These are phyloP conservation scores for Primulina huaijiensis DNA, from an alignment of 257 asterid genomes.

Conservation along the genomic window DNA sequence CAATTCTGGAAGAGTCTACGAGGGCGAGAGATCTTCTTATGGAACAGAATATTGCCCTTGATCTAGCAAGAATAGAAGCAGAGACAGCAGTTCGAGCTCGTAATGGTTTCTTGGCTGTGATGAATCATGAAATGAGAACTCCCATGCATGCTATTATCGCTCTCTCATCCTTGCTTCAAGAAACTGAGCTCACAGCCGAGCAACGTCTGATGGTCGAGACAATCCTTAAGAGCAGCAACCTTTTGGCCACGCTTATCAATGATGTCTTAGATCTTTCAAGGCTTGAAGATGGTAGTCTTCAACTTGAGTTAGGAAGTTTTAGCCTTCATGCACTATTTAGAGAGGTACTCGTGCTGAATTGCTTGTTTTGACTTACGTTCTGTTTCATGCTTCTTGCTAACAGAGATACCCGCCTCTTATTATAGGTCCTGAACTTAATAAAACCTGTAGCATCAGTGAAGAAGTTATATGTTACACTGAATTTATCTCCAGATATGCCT, in stretches of 20 bases:
- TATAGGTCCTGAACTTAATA: slow-evolving; percentile 58
- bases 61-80: slow-evolving; percentile 59
- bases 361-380: neutral
- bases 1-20: slow-evolving; percentile 71
- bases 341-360: slow-evolving; percentile 39
- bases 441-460: slow-evolving; percentile 69
- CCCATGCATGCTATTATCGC: slow-evolving; percentile 70
- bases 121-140: slow-evolving; percentile 83
- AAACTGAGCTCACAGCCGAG: slow-evolving; percentile 64
- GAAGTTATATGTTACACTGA: slow-evolving; percentile 48
- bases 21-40: slow-evolving; percentile 63
- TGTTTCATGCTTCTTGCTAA: too few relatives aligned
- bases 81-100: slow-evolving; percentile 62
- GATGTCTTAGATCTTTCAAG: slow-evolving; percentile 71
- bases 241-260: slow-evolving; percentile 60
- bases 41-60: slow-evolving; percentile 63
- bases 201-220: slow-evolving; percentile 69
- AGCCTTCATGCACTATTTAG: slow-evolving; percentile 51
- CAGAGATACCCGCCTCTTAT: neutral
- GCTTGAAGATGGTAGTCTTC: slow-evolving; percentile 76
- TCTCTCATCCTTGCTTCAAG: slow-evolving; percentile 65
- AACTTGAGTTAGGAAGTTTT: slow-evolving; percentile 43
- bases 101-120: slow-evolving; percentile 65
- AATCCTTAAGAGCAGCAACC: slow-evolving; percentile 65
- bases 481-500: slow-evolving; percentile 53